Base-by-base conservation (phyloP, 2,329 filamentous ascomycete genomes). In the Domatiomyces globalis region DNA sequence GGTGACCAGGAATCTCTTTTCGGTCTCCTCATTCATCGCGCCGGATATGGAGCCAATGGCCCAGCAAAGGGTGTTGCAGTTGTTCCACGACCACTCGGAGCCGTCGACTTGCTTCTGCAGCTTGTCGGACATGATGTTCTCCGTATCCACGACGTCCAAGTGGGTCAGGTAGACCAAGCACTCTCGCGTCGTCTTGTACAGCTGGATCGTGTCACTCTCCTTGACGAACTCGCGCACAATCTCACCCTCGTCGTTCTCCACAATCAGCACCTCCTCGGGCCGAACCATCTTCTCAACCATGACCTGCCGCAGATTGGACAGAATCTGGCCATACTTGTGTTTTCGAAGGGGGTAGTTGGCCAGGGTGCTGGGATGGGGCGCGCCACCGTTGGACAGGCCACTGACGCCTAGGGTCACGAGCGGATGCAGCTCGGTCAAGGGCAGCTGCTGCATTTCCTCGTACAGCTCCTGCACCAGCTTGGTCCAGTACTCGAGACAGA, bases 231-330 rank as follows among this genome's bases (percentile, higher is more conserved):
- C 92, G 61, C 92, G 87, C 27, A 98, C 92, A 61, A 98, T 98
- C 67, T 98, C 92, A 57, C 94, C 92, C 69, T 98, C 92, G 57
- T 98, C 92, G 67, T 98, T 98, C 70, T 98, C 92, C n/a, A 98
- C 92, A 63, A 98, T 94, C 61, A 98, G 70, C 7, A 98, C 94
- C 71, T 98, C 94, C 70, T 98, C 92, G 0, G 92, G 92, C 44
- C 89, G 81, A 29, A 98, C 92, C 92, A 98, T 98, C 76, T 95
- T 95, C 73, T 98, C 92, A 56, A 98, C 96, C 92, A 98, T 98
- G 58, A 98, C 92, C 20, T 90, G 85, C 59, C 92, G 84, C 52
- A 98, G 76, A 67, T 95, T 96, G 8, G 90, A 90, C 48, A 98
- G 73, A 18, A 98, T 85, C 65, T 95, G 88, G 58, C 84, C 83